phyloP scores from a whole-genome alignment of 192 early-diverging fungal genomes.

The Linnemannia exigua region DNA sequence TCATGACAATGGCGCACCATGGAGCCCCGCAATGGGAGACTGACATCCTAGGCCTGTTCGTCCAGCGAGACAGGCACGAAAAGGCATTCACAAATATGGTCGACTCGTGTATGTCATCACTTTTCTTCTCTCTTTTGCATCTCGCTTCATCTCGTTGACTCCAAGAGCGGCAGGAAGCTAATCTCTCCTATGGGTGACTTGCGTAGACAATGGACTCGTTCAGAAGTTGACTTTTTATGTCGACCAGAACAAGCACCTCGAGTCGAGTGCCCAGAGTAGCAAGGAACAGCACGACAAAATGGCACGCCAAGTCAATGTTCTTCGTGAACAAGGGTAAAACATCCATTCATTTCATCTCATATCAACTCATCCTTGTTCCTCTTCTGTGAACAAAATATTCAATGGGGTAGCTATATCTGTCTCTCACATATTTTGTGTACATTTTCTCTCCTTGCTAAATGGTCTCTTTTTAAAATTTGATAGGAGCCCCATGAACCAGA shows the following conservation, averaged over 20 bases:
- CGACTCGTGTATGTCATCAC: conserved; percentile 59
- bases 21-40: conserved; percentile 53
- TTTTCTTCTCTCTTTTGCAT: neutral
- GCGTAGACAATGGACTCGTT: conserved; percentile 61
- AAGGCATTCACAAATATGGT: conserved; percentile 63
- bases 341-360: neutral
- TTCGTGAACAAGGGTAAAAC: conserved; percentile 60
- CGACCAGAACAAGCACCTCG: conserved; percentile 59
- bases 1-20: conserved; percentile 37
- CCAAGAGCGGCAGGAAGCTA: neutral
- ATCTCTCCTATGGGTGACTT: no score
- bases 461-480: neutral
- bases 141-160: neutral
- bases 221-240: conserved; percentile 57
- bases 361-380: neutral
- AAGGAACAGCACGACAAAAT: conserved; percentile 56
- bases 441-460: neutral
- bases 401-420: neutral
- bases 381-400: neutral
- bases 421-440: neutral
- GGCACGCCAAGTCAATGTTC: conserved; percentile 48
- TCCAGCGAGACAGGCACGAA: conserved; percentile 61
- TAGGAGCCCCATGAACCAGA: conserved; percentile 69
- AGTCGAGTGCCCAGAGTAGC: conserved; percentile 31
- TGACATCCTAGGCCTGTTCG: conserved; percentile 58